These are phyloP conservation scores for Mrakiaceae sp. DNA, from an alignment of 1,284 basidiomycete genomes.

Conservation along the genomic window DNA sequence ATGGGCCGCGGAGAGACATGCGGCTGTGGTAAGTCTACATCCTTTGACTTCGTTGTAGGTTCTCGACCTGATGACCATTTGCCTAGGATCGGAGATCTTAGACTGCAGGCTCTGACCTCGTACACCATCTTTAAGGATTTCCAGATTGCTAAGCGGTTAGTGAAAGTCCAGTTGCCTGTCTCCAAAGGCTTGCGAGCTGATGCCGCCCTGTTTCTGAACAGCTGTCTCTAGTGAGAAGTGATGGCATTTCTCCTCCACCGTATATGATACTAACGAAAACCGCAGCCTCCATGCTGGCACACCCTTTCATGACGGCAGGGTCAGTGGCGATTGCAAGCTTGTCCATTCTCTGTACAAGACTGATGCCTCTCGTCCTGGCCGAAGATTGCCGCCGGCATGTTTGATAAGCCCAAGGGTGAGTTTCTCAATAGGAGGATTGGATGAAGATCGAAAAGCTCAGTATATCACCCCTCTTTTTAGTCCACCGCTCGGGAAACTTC, in stretches of 20 bases:
- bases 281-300: conserved; percentile 20
- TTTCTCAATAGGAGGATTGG: no score
- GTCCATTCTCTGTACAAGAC: no score
- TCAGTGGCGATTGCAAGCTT: background rate
- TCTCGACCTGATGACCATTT: background rate
- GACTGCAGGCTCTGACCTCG: conserved; percentile 20
- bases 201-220: no score
- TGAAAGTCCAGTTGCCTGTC: no score
- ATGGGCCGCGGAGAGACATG: conserved; percentile 22
- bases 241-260: no score
- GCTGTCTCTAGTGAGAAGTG: conserved; percentile 18
- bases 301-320: conserved; percentile 21
- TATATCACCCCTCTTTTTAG: conserved; percentile 17
- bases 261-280: no score
- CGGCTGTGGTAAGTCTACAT: conserved; percentile 12
- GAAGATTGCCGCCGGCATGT: conserved; percentile 19
- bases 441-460: no score
- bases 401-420: background rate
- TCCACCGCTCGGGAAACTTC: conserved; percentile 20
- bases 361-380: no score
- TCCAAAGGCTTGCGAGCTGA: no score
- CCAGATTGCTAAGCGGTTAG: conserved; percentile 20
- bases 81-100: conserved; percentile 13
- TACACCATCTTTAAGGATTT: conserved; percentile 21
- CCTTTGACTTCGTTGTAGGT: background rate